Conservation (phyloP, 306 rosid species). For the Vigna reflexopilosa region DNA sequence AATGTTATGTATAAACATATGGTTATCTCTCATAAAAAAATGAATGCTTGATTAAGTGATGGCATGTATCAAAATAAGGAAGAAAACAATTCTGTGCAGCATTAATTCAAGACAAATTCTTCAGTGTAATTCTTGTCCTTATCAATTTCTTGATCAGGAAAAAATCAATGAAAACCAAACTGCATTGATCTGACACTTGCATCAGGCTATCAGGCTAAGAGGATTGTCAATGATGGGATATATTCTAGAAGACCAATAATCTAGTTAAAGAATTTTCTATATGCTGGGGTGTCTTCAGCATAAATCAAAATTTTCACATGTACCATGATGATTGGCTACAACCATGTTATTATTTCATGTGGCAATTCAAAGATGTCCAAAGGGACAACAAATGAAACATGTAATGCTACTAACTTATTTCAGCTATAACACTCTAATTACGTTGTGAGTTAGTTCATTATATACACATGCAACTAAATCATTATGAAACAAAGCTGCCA, state of each 20-base stretch:
- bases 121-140: neutral
- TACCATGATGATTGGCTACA: neutral
- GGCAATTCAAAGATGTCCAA: neutral
- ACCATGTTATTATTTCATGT: neutral
- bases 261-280: neutral
- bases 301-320: conserved; percentile 3
- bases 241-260: neutral
- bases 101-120: neutral
- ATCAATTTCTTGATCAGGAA: neutral
- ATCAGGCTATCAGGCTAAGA: no score
- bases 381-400: conserved; percentile 18
- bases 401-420: conserved; percentile 3
- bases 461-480: neutral
- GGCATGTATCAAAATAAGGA: conserved; percentile 9
- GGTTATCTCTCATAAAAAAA: neutral
- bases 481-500: conserved; percentile 38
- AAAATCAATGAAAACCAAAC: neutral
- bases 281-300: neutral
- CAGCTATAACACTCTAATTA: conserved; percentile 18
- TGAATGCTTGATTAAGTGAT: neutral
- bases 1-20: neutral
- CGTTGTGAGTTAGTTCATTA: neutral
- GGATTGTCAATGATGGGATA: neutral
- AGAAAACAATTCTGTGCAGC: neutral
- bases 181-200: neutral